phyloP scores from a whole-genome alignment of 352 stramenopile genomes.

The Phytophthora citrophthora region DNA sequence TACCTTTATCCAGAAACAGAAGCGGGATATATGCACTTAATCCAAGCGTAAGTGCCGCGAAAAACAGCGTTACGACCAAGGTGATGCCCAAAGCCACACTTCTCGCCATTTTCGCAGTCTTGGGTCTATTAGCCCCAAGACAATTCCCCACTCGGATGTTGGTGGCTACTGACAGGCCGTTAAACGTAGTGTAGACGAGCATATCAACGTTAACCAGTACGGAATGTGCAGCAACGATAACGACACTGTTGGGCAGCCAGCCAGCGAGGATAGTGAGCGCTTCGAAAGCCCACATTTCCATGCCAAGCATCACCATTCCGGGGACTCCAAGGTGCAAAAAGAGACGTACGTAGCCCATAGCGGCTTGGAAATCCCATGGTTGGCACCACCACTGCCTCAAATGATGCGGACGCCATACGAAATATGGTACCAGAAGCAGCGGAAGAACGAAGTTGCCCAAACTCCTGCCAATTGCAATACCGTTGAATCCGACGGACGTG shows the following conservation, averaged over 20 bases:
- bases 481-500: conserved; percentile 69
- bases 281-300: conserved; percentile 72
- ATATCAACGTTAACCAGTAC: conserved; percentile 66
- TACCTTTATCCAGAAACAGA: conserved; percentile 45
- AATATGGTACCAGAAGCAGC: conserved; percentile 50
- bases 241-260: conserved; percentile 47
- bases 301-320: not conserved
- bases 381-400: conserved; percentile 45
- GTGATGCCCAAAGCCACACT: conserved; percentile 33
- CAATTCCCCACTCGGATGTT: conserved; percentile 65
- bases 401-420: conserved; percentile 36
- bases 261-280: conserved; percentile 53
- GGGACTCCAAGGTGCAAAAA: conserved; percentile 52
- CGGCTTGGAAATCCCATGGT: conserved; percentile 40
- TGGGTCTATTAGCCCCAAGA: conserved; percentile 39
- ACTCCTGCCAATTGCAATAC: conserved; percentile 64
- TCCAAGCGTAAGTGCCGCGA: conserved; percentile 17
- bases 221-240: conserved; percentile 54
- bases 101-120: conserved; percentile 44
- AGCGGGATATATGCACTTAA: conserved; percentile 26
- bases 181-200: conserved; percentile 58
- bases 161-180: conserved; percentile 47
- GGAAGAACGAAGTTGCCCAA: conserved; percentile 54
- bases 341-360: conserved; percentile 33
- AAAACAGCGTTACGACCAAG: conserved; percentile 26